Evolutionary conservation across 768 basidiomycete species (phyloP).

Genomic region (Mycena amicta): DNA sequence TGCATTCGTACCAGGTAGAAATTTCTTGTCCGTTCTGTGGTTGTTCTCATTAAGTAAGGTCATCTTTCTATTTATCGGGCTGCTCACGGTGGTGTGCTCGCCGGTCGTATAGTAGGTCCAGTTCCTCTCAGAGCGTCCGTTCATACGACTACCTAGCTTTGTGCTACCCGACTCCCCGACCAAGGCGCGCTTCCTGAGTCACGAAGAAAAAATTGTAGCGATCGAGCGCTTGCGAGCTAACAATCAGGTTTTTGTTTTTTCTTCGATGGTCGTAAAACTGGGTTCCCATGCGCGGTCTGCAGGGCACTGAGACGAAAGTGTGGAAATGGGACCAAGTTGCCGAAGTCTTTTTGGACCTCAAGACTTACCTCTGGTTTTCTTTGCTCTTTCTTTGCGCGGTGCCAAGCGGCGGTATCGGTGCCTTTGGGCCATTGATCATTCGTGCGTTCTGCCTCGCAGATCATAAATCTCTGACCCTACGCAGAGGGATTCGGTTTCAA

Average conservation of each 20-base stretch:
- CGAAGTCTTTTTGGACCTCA: conserved; percentile 40
- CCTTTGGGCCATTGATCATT: conserved; percentile 49
- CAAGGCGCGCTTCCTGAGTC: conserved; percentile 41
- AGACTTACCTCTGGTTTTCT: conserved; percentile 45
- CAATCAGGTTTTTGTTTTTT: conserved; percentile 37
- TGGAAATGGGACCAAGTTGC: conserved; percentile 50
- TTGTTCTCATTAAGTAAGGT: conserved; percentile 24
- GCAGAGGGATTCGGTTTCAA: conserved; percentile 45
- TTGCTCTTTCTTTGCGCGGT: conserved; percentile 47
- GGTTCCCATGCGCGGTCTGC: not conserved
- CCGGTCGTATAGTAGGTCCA: conserved; percentile 37
- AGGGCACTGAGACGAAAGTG: conserved; percentile 46
- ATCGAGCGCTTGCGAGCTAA: conserved; percentile 45
- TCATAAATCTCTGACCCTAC: not conserved
- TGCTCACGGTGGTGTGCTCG: conserved; percentile 40
- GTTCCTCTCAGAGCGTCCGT: not conserved
- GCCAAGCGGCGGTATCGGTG: conserved; percentile 44
- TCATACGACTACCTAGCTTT: conserved; percentile 26
- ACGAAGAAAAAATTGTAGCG: conserved; percentile 45
- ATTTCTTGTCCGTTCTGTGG: conserved; percentile 12
- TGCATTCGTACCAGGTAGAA: conserved; percentile 44
- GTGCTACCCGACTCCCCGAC: conserved; percentile 48
- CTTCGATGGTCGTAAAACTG: not conserved
- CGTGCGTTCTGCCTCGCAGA: conserved; percentile 19
- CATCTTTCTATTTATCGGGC: conserved; percentile 50